Base-by-base conservation (phyloP, 176 grass and related monocot genomes). In the Oryza longistaminata region DNA sequence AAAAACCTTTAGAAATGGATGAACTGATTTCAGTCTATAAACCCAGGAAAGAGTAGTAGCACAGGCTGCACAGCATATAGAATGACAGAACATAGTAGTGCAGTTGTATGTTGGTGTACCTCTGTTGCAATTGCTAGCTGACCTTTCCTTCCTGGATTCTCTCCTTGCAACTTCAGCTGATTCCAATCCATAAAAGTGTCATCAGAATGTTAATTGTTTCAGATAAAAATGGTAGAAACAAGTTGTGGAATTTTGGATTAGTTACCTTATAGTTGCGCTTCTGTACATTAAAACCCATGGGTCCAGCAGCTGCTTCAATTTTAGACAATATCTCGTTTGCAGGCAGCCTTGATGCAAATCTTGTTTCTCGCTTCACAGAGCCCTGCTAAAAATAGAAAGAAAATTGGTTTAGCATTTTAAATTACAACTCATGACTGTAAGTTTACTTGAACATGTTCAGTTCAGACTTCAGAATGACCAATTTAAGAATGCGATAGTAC, bases 261-360 rank as follows among this genome's bases (percentile, higher is more conserved):
- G 24, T 11, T 62, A 98, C 96, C 96, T 98, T 98, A n/a, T 98
- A 98, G 75, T 95, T 95, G 46, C 90, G 88, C 71, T 96, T 98
- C 86, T 93, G 85, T 34, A 93, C 89, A 78, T 92, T 93, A 40
- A 98, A 98, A 39, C 96, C 96, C 88, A 98, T 86, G 58, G 93
- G 96, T 58, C 78, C 88, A 40, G 93, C 93, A 31, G 91, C 93
- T 86, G 88, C 85, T 90, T 98, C 96, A 48, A 98, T 95, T 86
- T 94, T 98, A 6, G 91, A 94, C 64, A 98, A 29, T 81, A 98
- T 95, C 87, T 98, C 96, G 64, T 89, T 94, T 74, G 96, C 93
- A 61, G 96, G 96, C 70, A 96, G 91, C 88, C 87, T 94, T 68
- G 96, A 95, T 25, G 93, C 88, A 92, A 98, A 98, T 50, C 96